These are phyloP conservation scores for Asclepias syriaca DNA, from an alignment of 257 asterid genomes.

Conservation along the genomic window DNA sequence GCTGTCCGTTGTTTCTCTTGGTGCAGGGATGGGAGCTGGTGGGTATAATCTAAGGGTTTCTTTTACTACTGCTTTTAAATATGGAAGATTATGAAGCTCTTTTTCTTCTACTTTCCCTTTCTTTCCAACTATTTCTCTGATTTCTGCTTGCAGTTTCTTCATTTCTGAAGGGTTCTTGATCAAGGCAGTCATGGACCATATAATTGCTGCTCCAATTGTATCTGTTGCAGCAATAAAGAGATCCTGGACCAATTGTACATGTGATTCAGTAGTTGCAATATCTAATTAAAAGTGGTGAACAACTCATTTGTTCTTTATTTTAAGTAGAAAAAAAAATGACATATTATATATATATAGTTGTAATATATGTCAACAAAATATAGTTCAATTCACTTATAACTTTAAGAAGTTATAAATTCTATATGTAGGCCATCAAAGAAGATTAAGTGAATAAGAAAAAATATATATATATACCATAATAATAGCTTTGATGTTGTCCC, in stretches of 20 bases:
- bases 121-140: slow-evolving; percentile 4
- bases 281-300: too few relatives aligned
- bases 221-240: slow-evolving; percentile 15
- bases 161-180: slow-evolving; percentile 11
- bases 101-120: slow-evolving; percentile 20
- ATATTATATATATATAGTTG: too few relatives aligned
- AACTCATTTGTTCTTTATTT: too few relatives aligned
- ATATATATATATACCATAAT: slow-evolving; percentile 10
- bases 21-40: slow-evolving; percentile 38
- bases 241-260: slow-evolving; percentile 3
- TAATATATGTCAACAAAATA: too few relatives aligned
- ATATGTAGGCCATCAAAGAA: too few relatives aligned
- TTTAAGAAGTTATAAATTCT: too few relatives aligned
- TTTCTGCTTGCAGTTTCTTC: slow-evolving; percentile 18
- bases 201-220: slow-evolving; percentile 10
- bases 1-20: slow-evolving; percentile 24
- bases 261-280: too few relatives aligned
- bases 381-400: too few relatives aligned
- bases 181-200: slow-evolving; percentile 22
- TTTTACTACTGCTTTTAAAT: slow-evolving; percentile 36
- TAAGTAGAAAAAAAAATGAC: too few relatives aligned
- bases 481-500: slow-evolving; percentile 22
- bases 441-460: too few relatives aligned
- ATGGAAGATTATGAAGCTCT: slow-evolving; percentile 29
- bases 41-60: slow-evolving; percentile 41